Evolutionary conservation across 306 rosid species (phyloP).

Genomic region (Mimosa pudica): DNA sequence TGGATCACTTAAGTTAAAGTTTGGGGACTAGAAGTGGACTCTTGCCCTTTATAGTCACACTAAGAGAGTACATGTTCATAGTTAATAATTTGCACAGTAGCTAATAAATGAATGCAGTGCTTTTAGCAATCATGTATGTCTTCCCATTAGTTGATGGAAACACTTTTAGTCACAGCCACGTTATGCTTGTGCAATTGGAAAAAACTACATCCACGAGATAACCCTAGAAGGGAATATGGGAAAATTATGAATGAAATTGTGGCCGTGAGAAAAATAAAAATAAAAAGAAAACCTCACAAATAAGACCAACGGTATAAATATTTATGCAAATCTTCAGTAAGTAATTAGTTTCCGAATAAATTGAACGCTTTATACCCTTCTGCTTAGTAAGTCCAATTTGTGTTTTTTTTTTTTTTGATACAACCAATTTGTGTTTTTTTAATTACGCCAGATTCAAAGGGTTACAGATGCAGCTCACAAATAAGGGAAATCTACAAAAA

Average conservation of each 20-base stretch:
- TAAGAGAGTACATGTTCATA: not conserved
- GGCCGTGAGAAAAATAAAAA: not conserved
- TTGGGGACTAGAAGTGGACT: not conserved
- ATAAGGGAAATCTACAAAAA: not conserved
- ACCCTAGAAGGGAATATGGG: conserved; percentile 12
- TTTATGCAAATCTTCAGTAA: not conserved
- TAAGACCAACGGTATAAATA: not conserved
- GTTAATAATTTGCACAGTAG: conserved; percentile 12
- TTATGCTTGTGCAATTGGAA: conserved; percentile 2
- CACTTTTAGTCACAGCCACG: not conserved
- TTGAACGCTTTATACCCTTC: not conserved
- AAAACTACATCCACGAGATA: not conserved
- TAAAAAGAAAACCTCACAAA: not conserved
- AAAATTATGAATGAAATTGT: not conserved
- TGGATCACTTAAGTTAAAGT: not conserved
- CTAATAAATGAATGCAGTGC: not conserved
- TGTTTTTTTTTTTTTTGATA: too few species aligned
- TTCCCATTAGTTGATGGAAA: not conserved
- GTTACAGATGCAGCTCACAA: not conserved
- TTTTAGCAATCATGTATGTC: not conserved
- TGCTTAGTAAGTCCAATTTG: too few species aligned
- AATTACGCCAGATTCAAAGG: not conserved
- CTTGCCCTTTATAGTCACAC: not conserved
- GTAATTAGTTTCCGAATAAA: conserved; percentile 5
- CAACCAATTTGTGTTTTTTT: not conserved